Evolutionary conservation across 768 basidiomycete species (phyloP), one percentile per base, ranked within the genome.

Genomic region (Tephrocybe rancida): DNA sequence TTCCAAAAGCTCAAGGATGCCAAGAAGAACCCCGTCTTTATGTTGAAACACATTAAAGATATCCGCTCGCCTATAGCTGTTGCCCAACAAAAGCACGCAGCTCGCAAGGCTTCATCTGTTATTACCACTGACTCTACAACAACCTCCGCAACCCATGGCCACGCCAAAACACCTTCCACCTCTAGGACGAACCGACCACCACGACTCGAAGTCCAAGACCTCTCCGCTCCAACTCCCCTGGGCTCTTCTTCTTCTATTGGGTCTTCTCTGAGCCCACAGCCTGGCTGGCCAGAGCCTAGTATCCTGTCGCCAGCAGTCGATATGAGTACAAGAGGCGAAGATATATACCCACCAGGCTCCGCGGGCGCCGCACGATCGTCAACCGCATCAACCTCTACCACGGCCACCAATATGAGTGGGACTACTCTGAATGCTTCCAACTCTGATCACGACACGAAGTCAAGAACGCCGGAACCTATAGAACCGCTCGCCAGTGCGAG

Each of bases 21-120:
- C 1, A 93, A 94, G 72, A 98, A 98, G 73, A 95, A 97, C 57
- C 96, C 97, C 2, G 96, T 99, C 7, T 99, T 99, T 72, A 99
- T 99, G 97, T 82, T 96, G 49, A 92, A 95, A 58, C 92, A 96
- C 58, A 95, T 95, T 71, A 90, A 90, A 66, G 97, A 99, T 65
- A 98, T 99, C 55, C 88, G 93, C 42, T 97, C 95, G 5, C 97
- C 97, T 0, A 98, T 98, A 57, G 93, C 87, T 8, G 94, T 98
- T 37, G 97, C 97, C 3, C 90, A 95, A 63, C 92, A 95, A 68
- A 99, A 99, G 70, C 95, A 97, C 64, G 92, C 92, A 2, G 83
- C 88, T 8, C 86, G 94, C 39, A 92, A 90, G 70, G 90, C 89
- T 4, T 85, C 85, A 9, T 79, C 80, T 30, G 69, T 80, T 60